Evolutionary conservation across 2,329 filamentous ascomycete species (phyloP).

Genomic region (Colletotrichum nymphaeae): DNA sequence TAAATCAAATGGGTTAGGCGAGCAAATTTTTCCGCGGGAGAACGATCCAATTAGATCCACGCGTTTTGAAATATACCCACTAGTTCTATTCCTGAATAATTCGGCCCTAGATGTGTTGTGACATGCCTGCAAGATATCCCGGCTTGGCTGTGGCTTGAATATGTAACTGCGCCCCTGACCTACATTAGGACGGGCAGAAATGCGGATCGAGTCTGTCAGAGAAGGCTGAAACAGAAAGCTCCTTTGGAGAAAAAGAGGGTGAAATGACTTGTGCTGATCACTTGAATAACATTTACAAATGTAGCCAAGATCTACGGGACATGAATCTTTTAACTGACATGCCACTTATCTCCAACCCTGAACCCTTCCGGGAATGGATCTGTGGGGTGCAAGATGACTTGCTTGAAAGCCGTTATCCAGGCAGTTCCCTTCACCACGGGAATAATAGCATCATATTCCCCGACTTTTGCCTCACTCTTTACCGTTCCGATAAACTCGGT

Average conservation of each 20-base stretch:
- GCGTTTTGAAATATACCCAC: slow-evolving; percentile 10
- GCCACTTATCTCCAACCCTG: background rate
- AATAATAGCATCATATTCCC: background rate
- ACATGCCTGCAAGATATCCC: background rate
- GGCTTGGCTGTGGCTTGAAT: background rate
- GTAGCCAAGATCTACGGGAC: background rate
- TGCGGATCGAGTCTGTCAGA: too few species aligned
- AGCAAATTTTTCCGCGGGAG: background rate
- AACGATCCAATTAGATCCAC: background rate
- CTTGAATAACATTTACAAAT: background rate
- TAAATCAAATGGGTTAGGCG: background rate
- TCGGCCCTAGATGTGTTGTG: too few species aligned
- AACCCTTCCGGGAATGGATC: background rate
- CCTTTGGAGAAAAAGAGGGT: background rate
- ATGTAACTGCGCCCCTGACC: background rate
- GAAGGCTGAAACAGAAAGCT: background rate
- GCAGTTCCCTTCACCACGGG: background rate
- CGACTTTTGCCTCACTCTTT: background rate
- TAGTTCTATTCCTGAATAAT: background rate
- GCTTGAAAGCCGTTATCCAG: background rate
- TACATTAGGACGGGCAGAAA: background rate
- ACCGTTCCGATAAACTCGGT: background rate
- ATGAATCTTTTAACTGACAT: background rate
- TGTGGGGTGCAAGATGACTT: background rate
- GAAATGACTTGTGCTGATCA: background rate